These are phyloP conservation scores for Hypsizygus marmoreus DNA, from an alignment of 768 basidiomycete species.

Conservation along the genomic window DNA sequence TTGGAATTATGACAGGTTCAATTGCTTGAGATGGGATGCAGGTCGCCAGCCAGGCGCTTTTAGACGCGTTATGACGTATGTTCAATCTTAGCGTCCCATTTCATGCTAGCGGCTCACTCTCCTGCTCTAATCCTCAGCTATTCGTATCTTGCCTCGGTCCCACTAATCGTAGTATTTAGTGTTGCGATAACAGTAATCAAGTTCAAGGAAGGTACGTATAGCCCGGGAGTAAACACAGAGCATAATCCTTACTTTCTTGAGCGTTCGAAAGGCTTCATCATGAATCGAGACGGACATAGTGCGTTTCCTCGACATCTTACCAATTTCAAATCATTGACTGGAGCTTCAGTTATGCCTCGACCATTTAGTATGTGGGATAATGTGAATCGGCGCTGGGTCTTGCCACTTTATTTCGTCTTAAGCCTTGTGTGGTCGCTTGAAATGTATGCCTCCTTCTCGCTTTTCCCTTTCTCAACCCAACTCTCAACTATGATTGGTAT, in stretches of 20 bases:
- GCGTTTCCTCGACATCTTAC: conserved; percentile 9
- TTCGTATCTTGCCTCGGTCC: conserved; percentile 75
- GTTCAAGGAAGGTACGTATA: conserved; percentile 66
- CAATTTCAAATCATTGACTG: background rate
- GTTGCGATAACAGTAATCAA: conserved; percentile 65
- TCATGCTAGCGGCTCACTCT: conserved; percentile 15
- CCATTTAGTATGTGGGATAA: conserved; percentile 56
- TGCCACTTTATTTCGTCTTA: conserved; percentile 71
- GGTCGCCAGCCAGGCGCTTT: conserved; percentile 83
- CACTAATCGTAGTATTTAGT: conserved; percentile 64
- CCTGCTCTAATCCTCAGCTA: conserved; percentile 47
- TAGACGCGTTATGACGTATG: conserved; percentile 87
- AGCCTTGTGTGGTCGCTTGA: conserved; percentile 79
- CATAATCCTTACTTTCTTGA: no score
- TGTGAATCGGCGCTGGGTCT: conserved; percentile 51
- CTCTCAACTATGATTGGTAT: conserved; percentile 7
- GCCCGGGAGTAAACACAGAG: background rate
- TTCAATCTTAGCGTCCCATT: conserved; percentile 13
- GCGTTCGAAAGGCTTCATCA: conserved; percentile 46
- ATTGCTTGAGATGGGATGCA: conserved; percentile 73
- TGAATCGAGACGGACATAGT: conserved; percentile 36
- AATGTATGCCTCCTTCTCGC: conserved; percentile 48
- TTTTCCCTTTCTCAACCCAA: conserved; percentile 6
- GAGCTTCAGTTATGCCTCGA: conserved; percentile 50
- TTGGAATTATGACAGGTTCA: conserved; percentile 79